Evolutionary conservation across 805 yeast genomes (phyloP), one percentile per base, ranked within the genome.

Genomic region (Saturnispora quitensis): DNA sequence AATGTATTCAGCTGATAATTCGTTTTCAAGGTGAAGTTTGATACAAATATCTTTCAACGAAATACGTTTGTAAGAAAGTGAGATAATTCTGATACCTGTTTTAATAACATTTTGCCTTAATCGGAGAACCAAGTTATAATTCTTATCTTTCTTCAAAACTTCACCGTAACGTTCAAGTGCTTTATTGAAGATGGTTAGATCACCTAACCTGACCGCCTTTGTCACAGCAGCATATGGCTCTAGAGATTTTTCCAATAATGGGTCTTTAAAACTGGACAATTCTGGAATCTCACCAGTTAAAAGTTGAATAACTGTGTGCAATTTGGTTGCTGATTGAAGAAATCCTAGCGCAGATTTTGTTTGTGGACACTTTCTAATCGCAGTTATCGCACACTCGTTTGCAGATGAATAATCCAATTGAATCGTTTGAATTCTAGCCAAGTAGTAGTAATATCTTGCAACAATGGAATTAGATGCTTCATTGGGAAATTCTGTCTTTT

Each of bases 211-310:
- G 18, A 93, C 99, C 18, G 98, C 96, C 61, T 86, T 82, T 18
- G 96, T 85, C 43, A 93, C 84, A 53, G 83, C 85, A 58, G 86
- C 81, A 66, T 93, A 93, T 33, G 98, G 96, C 55, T 73, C 76
- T 54, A 89, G 74, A 3, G 86, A 75, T 48, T 74, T 73, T 57
- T 79, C 81, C 61, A 81, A 70, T 45, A 72, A 70, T 15, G 78
- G 70, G 62, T 86, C 85, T 59, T 80, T 79, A 74, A 93, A 93
- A 36, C 80, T 78, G 47, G 89, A 76, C 58, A 95, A 74, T 61
- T 89, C 96, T 17, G 99, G 99, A 58, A 93, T 84, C 61, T 93
- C 99, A 53, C 99, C 99, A 80, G 91, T 90, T 61, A 93, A 79
- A 63, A 93, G 74, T 70, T 93, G 97, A 60, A 93, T 87, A 53